A percentile compares a stretch with the other conserved stretches of the same genome.
Conservation (phyloP, 2,329 filamentous ascomycete species). For the Pyricularia pennisetigena region DNA sequence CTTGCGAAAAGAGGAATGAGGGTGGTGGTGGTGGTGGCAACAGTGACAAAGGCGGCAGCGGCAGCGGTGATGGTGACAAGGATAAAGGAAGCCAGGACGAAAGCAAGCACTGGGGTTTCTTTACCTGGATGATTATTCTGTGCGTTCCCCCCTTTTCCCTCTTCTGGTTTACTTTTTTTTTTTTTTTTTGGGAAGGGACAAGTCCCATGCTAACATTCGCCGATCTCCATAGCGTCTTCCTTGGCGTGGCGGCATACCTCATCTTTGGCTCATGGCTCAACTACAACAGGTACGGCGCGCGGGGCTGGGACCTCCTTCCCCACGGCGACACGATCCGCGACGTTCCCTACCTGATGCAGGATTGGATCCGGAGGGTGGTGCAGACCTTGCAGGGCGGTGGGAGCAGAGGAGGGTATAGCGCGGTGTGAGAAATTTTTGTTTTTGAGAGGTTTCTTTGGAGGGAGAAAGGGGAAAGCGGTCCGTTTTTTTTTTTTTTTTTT, state of each 20-base stretch:
- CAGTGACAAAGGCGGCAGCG: conserved; percentile 9
- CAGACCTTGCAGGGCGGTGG: conserved; percentile 79
- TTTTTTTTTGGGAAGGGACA: background rate
- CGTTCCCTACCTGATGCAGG: conserved; percentile 82
- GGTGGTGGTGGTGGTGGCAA: conserved; percentile 31
- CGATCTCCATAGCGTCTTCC: conserved; percentile 55
- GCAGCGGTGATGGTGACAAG: background rate
- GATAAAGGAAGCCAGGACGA: conserved; percentile 18
- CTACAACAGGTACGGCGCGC: conserved; percentile 91
- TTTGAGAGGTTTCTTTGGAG: too few species aligned
- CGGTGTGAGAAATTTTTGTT: conserved; percentile 47
- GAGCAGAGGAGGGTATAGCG: conserved; percentile 85
- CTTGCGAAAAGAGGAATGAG: conserved; percentile 51
- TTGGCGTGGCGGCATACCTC: conserved; percentile 77
- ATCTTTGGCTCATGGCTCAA: conserved; percentile 99
- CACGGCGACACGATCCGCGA: conserved; percentile 90
- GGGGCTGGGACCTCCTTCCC: conserved; percentile 89
- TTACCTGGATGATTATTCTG: conserved; percentile 95
- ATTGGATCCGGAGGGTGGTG: conserved; percentile 71
- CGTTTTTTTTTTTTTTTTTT: too few species aligned
- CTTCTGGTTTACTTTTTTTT: background rate
- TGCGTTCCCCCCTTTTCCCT: conserved; percentile 33
- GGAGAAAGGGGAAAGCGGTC: too few species aligned
- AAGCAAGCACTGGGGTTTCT: conserved; percentile 75
- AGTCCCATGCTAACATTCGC: background rate